Base-by-base conservation (phyloP, 2,329 filamentous ascomycete genomes). In the Stromatinia cepivora region DNA sequence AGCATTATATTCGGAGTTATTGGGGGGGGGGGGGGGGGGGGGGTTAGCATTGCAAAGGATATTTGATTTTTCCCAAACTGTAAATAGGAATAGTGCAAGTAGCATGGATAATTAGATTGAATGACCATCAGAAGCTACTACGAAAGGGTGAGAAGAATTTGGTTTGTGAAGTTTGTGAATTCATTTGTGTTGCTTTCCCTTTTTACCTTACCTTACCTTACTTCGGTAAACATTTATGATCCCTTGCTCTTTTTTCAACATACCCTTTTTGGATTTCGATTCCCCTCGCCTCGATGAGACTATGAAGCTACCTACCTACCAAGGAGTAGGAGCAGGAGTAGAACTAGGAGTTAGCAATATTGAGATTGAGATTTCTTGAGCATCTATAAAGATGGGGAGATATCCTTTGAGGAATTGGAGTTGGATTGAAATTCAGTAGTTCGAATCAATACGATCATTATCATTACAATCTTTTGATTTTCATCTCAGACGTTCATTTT, bases 31-130 rank as follows among this genome's bases (percentile, higher is more conserved):
- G 31, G n/a, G n/a, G 13, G 36, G 36, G 36, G 7, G 11, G 15
- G 34, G 31, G 61, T 20, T 58, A 34, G 62, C 59, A 66, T 72
- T 70, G 59, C 52, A 63, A 64, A 53, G 65, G 69, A 56, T 58
- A 64, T 73, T 70, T 71, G 65, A 67, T 54, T 71, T 70, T 69
- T 69, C 66, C 67, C 56, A 61, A 70, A 71, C 50, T 75, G 75
- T 75, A 76, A 66, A 76, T 74, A 72, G 72, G 65, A 70, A 70
- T 58, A 70, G 70, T 69, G 61, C 67, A 73, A 72, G 69, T 71
- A 50, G 67, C 70, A 61, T 63, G 56, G 53, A 62, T 64, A 69
- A 72, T 71, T 72, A 56, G 71, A 52, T 72, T 70, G 65, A 71
- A 70, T 67, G 53, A 48, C 64, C 67, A 69, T 69, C 66, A 71